Conservation (phyloP, 2,329 filamentous ascomycete species). For the Ilyonectria destructans region DNA sequence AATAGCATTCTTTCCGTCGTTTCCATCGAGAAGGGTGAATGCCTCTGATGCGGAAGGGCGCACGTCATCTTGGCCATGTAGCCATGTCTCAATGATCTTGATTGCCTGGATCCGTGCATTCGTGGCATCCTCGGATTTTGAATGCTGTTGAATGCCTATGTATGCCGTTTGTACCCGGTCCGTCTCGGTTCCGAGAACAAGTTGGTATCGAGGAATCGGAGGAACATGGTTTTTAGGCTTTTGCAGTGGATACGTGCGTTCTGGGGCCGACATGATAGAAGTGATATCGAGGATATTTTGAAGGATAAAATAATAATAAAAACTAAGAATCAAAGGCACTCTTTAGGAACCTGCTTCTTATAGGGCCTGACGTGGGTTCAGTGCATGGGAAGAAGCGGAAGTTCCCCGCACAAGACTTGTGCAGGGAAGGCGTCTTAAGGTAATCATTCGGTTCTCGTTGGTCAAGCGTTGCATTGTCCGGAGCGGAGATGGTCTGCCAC, state of each 20-base stretch:
- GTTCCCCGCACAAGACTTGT: conserved; percentile 2
- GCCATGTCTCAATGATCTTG: conserved; percentile 28
- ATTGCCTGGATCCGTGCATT: conserved; percentile 13
- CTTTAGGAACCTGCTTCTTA: neutral
- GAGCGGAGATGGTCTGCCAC: neutral
- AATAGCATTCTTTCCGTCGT: conserved; percentile 39
- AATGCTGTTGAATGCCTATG: conserved; percentile 48
- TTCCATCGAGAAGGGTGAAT: conserved; percentile 45
- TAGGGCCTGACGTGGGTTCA: too few species aligned
- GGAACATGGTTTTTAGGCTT: conserved; percentile 50
- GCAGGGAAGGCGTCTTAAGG: neutral
- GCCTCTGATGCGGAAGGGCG: conserved; percentile 25
- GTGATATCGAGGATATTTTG: neutral
- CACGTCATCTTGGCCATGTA: neutral
- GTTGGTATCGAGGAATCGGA: conserved; percentile 52
- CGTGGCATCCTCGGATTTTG: neutral
- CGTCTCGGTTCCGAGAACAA: conserved; percentile 37
- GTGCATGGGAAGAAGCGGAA: neutral
- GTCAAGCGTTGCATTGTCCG: conserved; percentile 1
- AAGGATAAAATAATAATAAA: neutral
- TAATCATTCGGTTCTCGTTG: neutral
- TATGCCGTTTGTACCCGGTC: conserved; percentile 48
- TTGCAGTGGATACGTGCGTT: conserved; percentile 49
- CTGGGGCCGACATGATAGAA: conserved; percentile 18
- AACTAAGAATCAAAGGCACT: neutral